Conservation (phyloP, 1,139 yeast genomes). For the Candida sp. region DNA sequence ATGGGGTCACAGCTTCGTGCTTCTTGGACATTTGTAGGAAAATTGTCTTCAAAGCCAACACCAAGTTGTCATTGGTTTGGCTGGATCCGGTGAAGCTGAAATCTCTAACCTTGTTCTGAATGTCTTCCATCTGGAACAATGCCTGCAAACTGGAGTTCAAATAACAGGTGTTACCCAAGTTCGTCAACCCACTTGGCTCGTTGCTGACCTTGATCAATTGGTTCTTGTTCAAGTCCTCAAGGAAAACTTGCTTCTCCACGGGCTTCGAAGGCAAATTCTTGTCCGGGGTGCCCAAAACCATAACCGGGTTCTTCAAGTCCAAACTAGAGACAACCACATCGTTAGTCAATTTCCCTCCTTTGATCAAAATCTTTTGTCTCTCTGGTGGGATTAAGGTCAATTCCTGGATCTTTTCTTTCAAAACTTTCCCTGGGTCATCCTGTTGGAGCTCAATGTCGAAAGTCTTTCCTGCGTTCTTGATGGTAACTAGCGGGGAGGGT, state of each 20-base stretch:
- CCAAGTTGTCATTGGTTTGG: constrained; percentile 17
- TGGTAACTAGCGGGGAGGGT: constrained; percentile 33
- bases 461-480: constrained; percentile 86
- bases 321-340: constrained; percentile 50
- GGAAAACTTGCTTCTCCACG: constrained; percentile 55
- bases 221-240: constrained; percentile 68
- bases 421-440: constrained; percentile 63
- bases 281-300: constrained; percentile 95
- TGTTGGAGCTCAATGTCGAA: constrained; percentile 68
- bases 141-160: constrained; percentile 90
- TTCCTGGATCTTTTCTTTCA: constrained; percentile 74
- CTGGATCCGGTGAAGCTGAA: constrained; percentile 10
- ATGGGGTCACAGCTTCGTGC: constrained; percentile 59
- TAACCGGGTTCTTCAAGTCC: constrained; percentile 70
- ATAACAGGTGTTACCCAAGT: constrained; percentile 95
- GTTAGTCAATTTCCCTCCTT: constrained; percentile 87
- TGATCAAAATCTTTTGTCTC: constrained; percentile 88
- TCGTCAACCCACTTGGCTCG: constrained; percentile 83
- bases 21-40: constrained; percentile 51
- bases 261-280: constrained; percentile 66
- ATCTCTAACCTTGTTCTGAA: constrained; percentile 37
- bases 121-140: constrained; percentile 67
- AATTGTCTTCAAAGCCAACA: constrained; percentile 40
- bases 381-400: constrained; percentile 83
- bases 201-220: constrained; percentile 41